These are phyloP conservation scores for Ziziphus jujuba DNA, from an alignment of 306 rosid species.

Conservation along the genomic window DNA sequence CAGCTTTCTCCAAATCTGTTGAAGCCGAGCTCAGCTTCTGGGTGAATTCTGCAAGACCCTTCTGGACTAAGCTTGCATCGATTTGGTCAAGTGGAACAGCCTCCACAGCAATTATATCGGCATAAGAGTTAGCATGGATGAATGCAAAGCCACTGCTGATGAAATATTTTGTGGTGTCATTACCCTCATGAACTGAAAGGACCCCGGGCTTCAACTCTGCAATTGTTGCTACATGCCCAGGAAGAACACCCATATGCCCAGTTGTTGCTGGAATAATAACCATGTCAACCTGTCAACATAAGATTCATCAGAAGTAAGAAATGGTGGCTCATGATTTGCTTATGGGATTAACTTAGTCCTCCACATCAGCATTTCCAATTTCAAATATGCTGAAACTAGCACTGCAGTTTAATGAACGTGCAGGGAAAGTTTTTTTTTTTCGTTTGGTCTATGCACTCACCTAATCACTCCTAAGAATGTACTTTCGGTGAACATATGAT, in stretches of 20 bases:
- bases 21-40: conserved; percentile 92
- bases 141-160: conserved; percentile 94
- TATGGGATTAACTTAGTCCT: background rate
- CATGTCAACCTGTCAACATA: conserved; percentile 78
- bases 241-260: conserved; percentile 99
- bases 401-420: too few relatives aligned
- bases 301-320: background rate
- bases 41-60: conserved; percentile 90
- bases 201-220: conserved; percentile 96
- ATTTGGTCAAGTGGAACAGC: conserved; percentile 81
- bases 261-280: conserved; percentile 95
- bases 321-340: background rate
- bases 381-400: background rate
- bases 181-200: conserved; percentile 83
- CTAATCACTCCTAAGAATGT: background rate
- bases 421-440: background rate
- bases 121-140: conserved; percentile 83
- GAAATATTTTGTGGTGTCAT: conserved; percentile 69
- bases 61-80: conserved; percentile 75
- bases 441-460: background rate
- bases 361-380: background rate
- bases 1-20: conserved; percentile 96
- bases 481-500: background rate
- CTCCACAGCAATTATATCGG: conserved; percentile 87
- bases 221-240: conserved; percentile 96